phyloP scores from a whole-genome alignment of 176 grass and related monocot species.

The Carex pumila region DNA sequence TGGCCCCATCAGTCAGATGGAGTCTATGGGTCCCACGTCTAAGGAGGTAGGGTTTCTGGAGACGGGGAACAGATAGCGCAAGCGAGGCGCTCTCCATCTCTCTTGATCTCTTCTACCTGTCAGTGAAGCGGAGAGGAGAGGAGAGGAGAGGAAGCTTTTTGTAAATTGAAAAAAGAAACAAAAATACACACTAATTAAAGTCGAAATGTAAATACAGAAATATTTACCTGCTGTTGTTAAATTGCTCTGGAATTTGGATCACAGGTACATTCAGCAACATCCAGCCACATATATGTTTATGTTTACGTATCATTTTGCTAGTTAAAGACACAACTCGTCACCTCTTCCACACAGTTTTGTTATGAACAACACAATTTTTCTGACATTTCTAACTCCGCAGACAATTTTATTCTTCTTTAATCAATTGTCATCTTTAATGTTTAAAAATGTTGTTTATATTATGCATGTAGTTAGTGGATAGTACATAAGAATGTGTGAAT shows the following conservation, averaged over 20 bases:
- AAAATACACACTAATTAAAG: neutral
- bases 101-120: neutral
- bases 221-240: neutral
- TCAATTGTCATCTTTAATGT: neutral
- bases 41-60: neutral
- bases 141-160: neutral
- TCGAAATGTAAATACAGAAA: neutral
- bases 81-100: neutral
- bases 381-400: neutral
- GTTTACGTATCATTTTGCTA: neutral
- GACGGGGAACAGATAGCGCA: neutral
- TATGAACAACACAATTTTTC: neutral
- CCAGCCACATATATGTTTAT: neutral
- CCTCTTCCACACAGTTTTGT: too few relatives aligned
- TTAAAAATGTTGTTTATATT: neutral
- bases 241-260: neutral
- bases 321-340: neutral
- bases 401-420: neutral
- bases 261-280: neutral
- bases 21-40: neutral
- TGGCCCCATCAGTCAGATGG: neutral
- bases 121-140: neutral
- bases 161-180: neutral
- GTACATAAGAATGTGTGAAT: too few relatives aligned
- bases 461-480: too few relatives aligned